A percentile compares a stretch with the other conserved stretches of the same genome.
Evolutionary conservation across 345 rosid genomes (phyloP).

Genomic region (Mercurialis annua): DNA sequence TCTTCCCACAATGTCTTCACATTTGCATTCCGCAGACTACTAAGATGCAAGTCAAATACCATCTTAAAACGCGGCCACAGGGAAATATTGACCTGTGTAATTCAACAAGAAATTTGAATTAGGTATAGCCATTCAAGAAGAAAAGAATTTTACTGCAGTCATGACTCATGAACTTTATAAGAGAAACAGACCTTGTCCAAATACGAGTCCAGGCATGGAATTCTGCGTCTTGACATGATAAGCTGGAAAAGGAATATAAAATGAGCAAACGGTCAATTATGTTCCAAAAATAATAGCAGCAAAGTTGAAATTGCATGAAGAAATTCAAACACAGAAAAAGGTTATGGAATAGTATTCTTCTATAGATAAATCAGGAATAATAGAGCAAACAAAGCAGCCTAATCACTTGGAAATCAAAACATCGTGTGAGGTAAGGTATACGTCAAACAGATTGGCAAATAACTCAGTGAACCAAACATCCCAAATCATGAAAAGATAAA

Average conservation of each 20-base stretch:
- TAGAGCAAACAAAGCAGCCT: no score
- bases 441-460: not conserved
- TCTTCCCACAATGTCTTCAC: slow-evolving; percentile 93
- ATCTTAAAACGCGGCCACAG: slow-evolving; percentile 98
- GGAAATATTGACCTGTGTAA: slow-evolving; percentile 81
- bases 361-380: no score
- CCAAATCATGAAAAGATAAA: not conserved
- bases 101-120: slow-evolving; percentile 7
- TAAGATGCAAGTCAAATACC: slow-evolving; percentile 90
- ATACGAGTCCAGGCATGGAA: slow-evolving; percentile 97
- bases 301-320: not conserved
- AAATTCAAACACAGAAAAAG: slow-evolving; percentile 3
- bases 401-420: no score
- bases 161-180: not conserved
- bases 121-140: not conserved
- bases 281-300: not conserved
- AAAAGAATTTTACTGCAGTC: not conserved
- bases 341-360: not conserved
- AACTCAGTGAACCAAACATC: not conserved
- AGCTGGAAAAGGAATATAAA: slow-evolving; percentile 48
- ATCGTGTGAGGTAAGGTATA: not conserved
- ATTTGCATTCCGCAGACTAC: slow-evolving; percentile 87
- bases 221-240: slow-evolving; percentile 83
- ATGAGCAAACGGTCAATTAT: slow-evolving; percentile 5
- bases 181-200: slow-evolving; percentile 75